phyloP scores from a whole-genome alignment of 2,329 filamentous ascomycete genomes.

The Penicillium sp. region DNA sequence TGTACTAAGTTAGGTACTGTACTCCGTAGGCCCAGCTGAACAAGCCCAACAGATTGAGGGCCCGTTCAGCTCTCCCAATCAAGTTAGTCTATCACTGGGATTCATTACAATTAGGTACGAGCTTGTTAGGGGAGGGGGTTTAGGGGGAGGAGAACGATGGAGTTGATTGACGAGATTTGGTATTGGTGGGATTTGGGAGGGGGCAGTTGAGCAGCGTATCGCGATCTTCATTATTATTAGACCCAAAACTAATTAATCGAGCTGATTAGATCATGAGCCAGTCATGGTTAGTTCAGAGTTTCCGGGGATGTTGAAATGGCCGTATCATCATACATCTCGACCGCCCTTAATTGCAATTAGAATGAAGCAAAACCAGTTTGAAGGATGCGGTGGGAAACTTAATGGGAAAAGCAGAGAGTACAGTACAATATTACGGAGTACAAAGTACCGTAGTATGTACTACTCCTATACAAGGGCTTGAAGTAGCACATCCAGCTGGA shows the following conservation, averaged over 20 bases:
- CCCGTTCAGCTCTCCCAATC: neutral
- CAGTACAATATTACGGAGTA: neutral
- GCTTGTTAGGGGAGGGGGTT: neutral
- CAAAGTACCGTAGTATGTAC: neutral
- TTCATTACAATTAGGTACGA: neutral
- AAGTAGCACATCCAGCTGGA: neutral
- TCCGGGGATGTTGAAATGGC: neutral
- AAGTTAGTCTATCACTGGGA: neutral
- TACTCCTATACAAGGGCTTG: neutral
- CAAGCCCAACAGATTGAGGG: neutral
- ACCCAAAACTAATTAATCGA: slow-evolving; percentile 7
- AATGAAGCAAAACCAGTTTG: slow-evolving; percentile 30
- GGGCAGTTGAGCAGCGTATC: neutral
- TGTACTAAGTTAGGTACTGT: neutral
- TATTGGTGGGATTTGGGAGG: neutral
- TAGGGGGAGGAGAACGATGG: slow-evolving; percentile 1
- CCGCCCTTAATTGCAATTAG: slow-evolving; percentile 13
- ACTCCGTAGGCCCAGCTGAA: neutral
- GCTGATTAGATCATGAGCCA: slow-evolving; percentile 13
- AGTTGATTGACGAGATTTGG: neutral
- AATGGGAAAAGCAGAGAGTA: neutral
- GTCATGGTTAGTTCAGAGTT: slow-evolving; percentile 3
- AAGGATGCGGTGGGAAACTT: slow-evolving; percentile 17
- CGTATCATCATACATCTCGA: slow-evolving; percentile 24
- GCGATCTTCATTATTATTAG: slow-evolving; percentile 12